Evolutionary conservation across 1,284 basidiomycete species (phyloP), one percentile per base, ranked within the genome.

Genomic region (Psilocybe mexicana): DNA sequence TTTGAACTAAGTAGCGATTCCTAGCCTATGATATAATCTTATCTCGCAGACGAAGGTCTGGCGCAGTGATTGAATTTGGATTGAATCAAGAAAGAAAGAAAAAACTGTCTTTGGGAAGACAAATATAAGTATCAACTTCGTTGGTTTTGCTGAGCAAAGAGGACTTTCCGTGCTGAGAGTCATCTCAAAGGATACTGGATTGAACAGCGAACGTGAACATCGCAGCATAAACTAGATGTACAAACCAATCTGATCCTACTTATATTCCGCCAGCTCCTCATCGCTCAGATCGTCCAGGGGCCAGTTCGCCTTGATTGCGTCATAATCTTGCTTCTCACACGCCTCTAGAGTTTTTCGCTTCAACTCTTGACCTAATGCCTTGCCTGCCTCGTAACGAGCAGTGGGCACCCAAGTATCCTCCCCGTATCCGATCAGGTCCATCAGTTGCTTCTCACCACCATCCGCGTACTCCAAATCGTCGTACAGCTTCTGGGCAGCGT

Each of bases 221-320:
- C 18, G 18, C 18, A 18, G 18, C 18, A 18, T 18, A 18, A 18
- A 18, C 18, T 18, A 18, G 18, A 18, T 18, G 18, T 18, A 18
- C 18, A 18, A 18, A 18, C 18, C 18, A 18, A 18, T 18, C 18
- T 18, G 18, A 18, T 18, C 18, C 24, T 50, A 58, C 57, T 46
- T 59, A 43, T 59, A 56, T 26, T 40, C 38, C 38, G 6, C 38
- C 14, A 40, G 38, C 38, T 60, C 54, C 54, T 58, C 51, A 67
- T 81, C 78, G 65, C 81, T 74, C 75, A 79, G 79, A 61, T 80
- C 77, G 61, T 79, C 72, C 64, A 69, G 79, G 64, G 65, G 67
- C 78, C 78, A 82, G 66, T 79, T 63, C 57, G 61, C 72, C 70
- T 24, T 53, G 49, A 69, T 66, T 69, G 71, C 52, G 50, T 56